Evolutionary conservation across 108 stramenopile species (phyloP).

Genomic region (Pseudonitzschia delicatissima): DNA sequence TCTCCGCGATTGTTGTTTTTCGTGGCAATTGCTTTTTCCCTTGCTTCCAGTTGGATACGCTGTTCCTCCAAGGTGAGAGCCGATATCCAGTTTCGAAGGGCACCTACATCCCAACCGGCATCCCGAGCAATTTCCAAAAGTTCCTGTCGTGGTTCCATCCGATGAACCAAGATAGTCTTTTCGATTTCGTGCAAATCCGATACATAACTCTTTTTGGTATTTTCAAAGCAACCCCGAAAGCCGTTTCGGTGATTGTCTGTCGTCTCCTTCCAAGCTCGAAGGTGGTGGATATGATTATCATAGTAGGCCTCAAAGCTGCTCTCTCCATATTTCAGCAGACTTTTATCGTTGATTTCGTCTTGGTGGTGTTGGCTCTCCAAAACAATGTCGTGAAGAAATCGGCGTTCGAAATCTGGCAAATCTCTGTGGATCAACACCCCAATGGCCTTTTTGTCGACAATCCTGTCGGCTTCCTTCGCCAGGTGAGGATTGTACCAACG

Average conservation of each 20-base stretch:
- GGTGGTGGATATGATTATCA: neutral
- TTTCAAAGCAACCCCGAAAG: neutral
- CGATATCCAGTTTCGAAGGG: neutral
- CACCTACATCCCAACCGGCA: constrained; percentile 5
- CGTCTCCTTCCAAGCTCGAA: neutral
- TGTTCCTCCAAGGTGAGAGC: neutral
- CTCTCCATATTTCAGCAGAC: neutral
- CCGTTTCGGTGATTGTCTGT: neutral
- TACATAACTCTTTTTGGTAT: neutral
- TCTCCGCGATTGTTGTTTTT: neutral
- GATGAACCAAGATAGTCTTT: constrained; percentile 1
- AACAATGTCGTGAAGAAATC: constrained; percentile 7
- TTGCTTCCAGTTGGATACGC: no score
- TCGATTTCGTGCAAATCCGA: constrained; percentile 5
- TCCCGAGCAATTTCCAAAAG: neutral
- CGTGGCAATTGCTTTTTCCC: neutral
- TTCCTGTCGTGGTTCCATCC: neutral
- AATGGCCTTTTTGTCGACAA: constrained; percentile 6
- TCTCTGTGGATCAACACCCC: constrained; percentile 2
- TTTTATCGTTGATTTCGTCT: neutral
- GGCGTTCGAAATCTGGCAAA: constrained; percentile 6
- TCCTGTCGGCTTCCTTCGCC: neutral
- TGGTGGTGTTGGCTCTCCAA: neutral
- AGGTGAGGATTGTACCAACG: neutral
- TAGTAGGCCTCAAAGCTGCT: constrained; percentile 1